Base-by-base conservation (phyloP, 768 basidiomycete genomes). In the Boletus tomentosulus region DNA sequence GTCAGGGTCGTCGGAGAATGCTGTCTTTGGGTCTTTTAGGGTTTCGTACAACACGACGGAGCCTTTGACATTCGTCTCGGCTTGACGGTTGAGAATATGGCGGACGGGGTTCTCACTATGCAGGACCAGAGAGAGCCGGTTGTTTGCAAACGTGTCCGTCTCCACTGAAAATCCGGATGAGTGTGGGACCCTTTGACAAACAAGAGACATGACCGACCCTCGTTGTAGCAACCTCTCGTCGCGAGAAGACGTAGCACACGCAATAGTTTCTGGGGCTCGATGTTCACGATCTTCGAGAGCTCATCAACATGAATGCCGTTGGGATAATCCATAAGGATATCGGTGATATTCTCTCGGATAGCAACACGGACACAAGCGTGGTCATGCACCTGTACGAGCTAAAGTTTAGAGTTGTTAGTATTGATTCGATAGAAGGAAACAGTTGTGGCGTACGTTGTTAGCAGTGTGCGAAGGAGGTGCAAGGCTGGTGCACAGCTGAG, bases 381-480 rank as follows among this genome's bases (percentile, higher is more conserved):
- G 41, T 70, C 67, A 37, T 64, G 64, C 41, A 53, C 53, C 54
- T 70, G 57, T 24, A 64, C 64, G 45, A 66, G 56, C 69, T 66
- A 42, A 22, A 16, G 15, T 25, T 16, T 30, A 43, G 15, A 8
- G 19, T 25, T 4, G 4, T 37, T 33, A 48, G 22, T 1, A 16
- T 37, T 19, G 6, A 8, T 19, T 6, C 16, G 3, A 33, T 24
- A 16, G 1, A 24, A 43, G 19, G 46, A 25, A 25, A 6, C 4
- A 25, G 13, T 6, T 1, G 28, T 8, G 43, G 15, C 69, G 38
- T 46, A 75, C 74, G 27, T 72, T 73, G 37, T 64, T 52, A 3
- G 65, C 62, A 1, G 62, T 65, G 46, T 73, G 72, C 6, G 59
- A 49, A n/a, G 73, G 74, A 0, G 62, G 71, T 12, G 71, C 70